These are phyloP conservation scores for Geranium rotundifolium DNA, from an alignment of 345 rosid genomes.

Conservation along the genomic window DNA sequence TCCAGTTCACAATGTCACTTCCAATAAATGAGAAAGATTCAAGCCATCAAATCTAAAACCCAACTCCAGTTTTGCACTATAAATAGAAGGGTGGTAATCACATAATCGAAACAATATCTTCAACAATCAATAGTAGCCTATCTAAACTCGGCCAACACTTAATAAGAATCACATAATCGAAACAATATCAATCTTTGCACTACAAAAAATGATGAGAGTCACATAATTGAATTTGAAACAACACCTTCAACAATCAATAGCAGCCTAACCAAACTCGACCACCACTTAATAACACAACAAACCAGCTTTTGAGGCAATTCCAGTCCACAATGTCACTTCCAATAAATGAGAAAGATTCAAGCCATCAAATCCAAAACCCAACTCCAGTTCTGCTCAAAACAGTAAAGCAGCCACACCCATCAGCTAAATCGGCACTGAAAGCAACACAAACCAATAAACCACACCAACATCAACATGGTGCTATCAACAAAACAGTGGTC, in stretches of 20 bases:
- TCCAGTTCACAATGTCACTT: constrained; percentile 2
- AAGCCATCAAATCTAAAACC: constrained; percentile 4
- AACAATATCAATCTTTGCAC: no score
- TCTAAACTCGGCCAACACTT: background rate
- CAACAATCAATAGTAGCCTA: background rate
- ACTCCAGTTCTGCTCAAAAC: no score
- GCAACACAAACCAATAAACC: no score
- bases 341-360: background rate
- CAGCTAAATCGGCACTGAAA: no score
- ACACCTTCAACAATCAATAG: background rate
- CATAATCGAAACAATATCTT: background rate
- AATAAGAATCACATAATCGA: background rate
- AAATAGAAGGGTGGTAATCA: background rate
- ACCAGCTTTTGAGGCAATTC: constrained; percentile 1
- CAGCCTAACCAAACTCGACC: background rate
- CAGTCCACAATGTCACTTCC: constrained; percentile 1
- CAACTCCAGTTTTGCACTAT: background rate
- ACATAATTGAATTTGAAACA: no score
- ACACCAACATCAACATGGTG: no score
- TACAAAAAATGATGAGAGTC: no score
- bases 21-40: background rate
- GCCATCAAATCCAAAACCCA: constrained; percentile 9
- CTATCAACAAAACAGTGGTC: no score
- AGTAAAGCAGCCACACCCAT: no score
- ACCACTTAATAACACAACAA: background rate